phyloP scores from a whole-genome alignment of 331 rosid species.

The Dryas integrifolia region DNA sequence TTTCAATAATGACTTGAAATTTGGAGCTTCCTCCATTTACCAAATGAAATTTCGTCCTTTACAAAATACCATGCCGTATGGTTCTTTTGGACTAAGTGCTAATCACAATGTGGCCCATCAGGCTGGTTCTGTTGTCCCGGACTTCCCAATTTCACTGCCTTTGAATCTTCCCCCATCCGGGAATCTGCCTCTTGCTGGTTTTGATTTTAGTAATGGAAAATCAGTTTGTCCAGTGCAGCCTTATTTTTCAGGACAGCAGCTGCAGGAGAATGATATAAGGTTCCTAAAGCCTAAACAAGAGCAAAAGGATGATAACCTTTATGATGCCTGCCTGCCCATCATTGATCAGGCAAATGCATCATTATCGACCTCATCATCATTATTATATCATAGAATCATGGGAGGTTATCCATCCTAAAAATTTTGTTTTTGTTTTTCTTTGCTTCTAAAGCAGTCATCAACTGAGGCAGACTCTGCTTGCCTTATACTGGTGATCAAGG shows the following conservation, averaged over 20 bases:
- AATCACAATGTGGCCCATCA: conserved; percentile 37
- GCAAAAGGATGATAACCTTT: conserved; percentile 45
- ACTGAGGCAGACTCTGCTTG: conserved; percentile 14
- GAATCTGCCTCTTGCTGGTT: conserved; percentile 41
- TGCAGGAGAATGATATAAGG: conserved; percentile 46
- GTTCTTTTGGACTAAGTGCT: conserved; percentile 45
- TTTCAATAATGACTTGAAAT: conserved; percentile 50
- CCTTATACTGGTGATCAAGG: conserved; percentile 17
- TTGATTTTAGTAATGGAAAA: conserved; percentile 39
- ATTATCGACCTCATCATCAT: conserved; percentile 30
- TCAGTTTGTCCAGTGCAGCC: conserved; percentile 44
- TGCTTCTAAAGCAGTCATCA: conserved; percentile 12
- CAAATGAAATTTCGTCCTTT: conserved; percentile 58
- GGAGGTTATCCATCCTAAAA: conserved; percentile 51
- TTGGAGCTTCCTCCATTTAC: conserved; percentile 51
- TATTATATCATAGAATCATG: conserved; percentile 44
- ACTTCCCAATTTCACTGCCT: conserved; percentile 60
- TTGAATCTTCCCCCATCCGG: conserved; percentile 48
- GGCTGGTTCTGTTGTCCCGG: conserved; percentile 47
- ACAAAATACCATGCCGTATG: conserved; percentile 42
- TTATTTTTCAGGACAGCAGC: conserved; percentile 54
- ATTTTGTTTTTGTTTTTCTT: not conserved
- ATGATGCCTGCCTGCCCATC: conserved; percentile 38
- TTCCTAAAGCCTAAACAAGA: conserved; percentile 70
- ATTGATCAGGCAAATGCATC: conserved; percentile 47